phyloP scores from a whole-genome alignment of 345 rosid species.

The Odontarrhena argentea region DNA sequence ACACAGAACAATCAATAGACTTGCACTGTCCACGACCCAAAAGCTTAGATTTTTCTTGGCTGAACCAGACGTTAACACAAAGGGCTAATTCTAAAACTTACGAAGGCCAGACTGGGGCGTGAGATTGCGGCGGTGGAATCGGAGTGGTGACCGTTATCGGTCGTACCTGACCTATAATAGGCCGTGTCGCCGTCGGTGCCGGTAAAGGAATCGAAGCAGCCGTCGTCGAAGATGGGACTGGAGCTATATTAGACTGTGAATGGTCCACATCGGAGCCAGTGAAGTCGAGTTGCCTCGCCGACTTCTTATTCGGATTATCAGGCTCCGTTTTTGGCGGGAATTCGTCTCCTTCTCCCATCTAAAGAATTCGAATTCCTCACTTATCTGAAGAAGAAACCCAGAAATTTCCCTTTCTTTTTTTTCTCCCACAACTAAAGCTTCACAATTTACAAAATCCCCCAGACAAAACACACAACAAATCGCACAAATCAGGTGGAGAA shows the following conservation, averaged over 20 bases:
- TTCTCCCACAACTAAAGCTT: neutral
- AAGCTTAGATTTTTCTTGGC: conserved; percentile 10
- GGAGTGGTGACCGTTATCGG: conserved; percentile 32
- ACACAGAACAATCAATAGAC: neutral
- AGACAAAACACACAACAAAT: conserved; percentile 34
- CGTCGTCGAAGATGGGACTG: neutral
- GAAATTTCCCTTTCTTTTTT: neutral
- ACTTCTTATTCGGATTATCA: conserved; percentile 54
- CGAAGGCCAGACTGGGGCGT: conserved; percentile 50
- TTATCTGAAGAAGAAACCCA: conserved; percentile 26
- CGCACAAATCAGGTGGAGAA: conserved; percentile 31
- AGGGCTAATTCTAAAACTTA: conserved; percentile 39
- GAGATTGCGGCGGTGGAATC: conserved; percentile 36
- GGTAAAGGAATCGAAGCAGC: conserved; percentile 27
- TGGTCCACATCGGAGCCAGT: conserved; percentile 55
- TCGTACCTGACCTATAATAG: neutral
- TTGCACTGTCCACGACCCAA: neutral
- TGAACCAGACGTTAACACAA: neutral
- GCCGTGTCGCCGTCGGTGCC: neutral
- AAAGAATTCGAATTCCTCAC: conserved; percentile 18
- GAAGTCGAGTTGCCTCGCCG: conserved; percentile 92
- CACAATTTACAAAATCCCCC: conserved; percentile 13
- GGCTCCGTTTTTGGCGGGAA: conserved; percentile 61
- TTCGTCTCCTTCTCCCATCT: conserved; percentile 72
- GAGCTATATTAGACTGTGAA: conserved; percentile 44